Base-by-base conservation (phyloP, 257 asterid genomes). In the Scutellaria galericulata region DNA sequence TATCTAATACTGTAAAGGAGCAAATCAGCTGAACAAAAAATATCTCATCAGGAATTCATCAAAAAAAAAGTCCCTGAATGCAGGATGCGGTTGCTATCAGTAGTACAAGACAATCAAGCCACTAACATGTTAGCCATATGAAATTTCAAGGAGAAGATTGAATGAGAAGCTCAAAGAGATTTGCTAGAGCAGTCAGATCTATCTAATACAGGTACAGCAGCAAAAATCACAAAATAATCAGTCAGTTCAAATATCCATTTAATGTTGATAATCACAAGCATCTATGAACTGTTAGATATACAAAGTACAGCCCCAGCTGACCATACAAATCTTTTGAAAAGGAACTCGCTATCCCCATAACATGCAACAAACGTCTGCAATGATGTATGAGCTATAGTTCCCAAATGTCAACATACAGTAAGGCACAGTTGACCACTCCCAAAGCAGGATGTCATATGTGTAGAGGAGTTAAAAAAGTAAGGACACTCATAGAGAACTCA, bases 381-480 rank as follows among this genome's bases (percentile, higher is more conserved):
- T 63, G 61, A 73, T 55, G 73, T 31, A 61, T 73, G 72, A 66
- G 62, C 68, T 44, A 27, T 70, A 70, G 44, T 56, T 64, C 22
- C 48, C 73, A 56, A 46, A 76, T 14, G 18, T 66, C 42, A 48
- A 68, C 4, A 5, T 35, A 73, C 59, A 37, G 51, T 47, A 77
- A 53, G 53, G 22, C 15, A 48, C 7, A 39, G 66, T 55, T 66
- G 35, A 74, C 7, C 56, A 4, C 53, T 53, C 61, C 31, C n/a
- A 47, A 31, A 58, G 31, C 59, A 58, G 73, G 61, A 67, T n/a
- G 41, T 3, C 48, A 46, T 12, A 57, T 7, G 46, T 22, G 63
- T 11, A 54, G 58, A 75, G 66, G 37, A 58, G 35, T 56, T 27
- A 73, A 67, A 59, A 59, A 50, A 66, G 64, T 3, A 72, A 71